Evolutionary conservation across 352 stramenopile genomes (phyloP), one percentile per base, ranked within the genome.

Genomic region (Globisporangium emineosum): DNA sequence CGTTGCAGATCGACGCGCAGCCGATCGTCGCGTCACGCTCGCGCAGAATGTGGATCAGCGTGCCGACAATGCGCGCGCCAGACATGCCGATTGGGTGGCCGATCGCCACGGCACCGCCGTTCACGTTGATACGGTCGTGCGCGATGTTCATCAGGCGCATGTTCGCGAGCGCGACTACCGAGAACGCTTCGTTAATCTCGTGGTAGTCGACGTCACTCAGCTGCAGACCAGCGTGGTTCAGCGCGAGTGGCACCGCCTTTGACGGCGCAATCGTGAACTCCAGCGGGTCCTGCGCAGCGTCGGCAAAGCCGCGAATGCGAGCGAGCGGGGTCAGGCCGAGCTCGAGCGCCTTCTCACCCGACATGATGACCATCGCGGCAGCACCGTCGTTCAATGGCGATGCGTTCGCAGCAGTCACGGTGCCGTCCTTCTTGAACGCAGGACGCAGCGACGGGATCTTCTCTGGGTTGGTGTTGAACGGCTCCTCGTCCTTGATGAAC

Each of bases 171-270:
- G 93, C 85, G 21, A 99, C 97, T 29, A 99, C 96, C 13, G 95
- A 92, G 76, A 99, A 99, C 21, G 98, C 98, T 74, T 99, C 98
- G 77, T 99, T 99, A 73, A 99, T 98, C 83, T 99, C 98, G 73
- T 98, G 93, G 78, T 97, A 99, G 59, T 99, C 96, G 23, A 99
- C 86, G 75, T 99, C 97, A 32, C 72, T 87, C 13, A 97, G 54
- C 55, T 85, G 74, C 42, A 99, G 60, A 30, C 94, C 95, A 1
- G 97, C 96, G 66, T 96, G 81, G 61, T 92, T 57, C 25, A 99
- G 73, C 19, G 97, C 97, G 33, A 93, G 51, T 7, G 97, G 96
- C 57, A 99, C 89, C 5, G 97, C 97, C 68, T 98, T 89, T 1
- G 94, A 97, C 7, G 97, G 97, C 9, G 97, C 90, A 40, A 97